A percentile compares a stretch with the other conserved stretches of the same genome.
Evolutionary conservation across 352 stramenopile species (phyloP).

Genomic region (Globisporangium nodosum): DNA sequence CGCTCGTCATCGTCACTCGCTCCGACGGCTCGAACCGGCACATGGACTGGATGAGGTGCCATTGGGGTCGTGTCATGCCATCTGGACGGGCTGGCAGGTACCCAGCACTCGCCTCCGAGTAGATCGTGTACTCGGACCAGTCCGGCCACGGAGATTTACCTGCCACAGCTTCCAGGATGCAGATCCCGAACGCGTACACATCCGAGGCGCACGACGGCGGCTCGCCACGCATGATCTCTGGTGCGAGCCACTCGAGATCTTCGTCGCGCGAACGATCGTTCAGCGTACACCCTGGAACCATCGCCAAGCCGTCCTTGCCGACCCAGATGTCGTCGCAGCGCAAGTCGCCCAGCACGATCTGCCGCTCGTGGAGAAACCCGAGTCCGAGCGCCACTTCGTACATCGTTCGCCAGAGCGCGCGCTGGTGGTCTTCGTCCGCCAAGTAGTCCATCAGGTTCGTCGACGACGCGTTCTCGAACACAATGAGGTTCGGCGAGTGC

Average conservation of each 20-base stretch:
- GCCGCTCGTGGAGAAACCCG: conserved; percentile 28
- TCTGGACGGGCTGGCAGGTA: not conserved
- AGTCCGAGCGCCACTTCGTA: conserved; percentile 26
- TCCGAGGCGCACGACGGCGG: conserved; percentile 23
- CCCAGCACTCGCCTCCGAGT: not conserved
- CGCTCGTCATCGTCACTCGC: conserved; percentile 3
- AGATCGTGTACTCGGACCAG: not conserved
- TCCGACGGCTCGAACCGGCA: conserved; percentile 1
- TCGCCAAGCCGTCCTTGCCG: conserved; percentile 14
- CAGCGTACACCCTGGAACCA: conserved; percentile 24
- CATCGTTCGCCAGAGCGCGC: conserved; percentile 22
- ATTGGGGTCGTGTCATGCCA: conserved; percentile 1
- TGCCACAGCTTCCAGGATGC: conserved; percentile 31
- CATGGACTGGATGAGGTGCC: conserved; percentile 11
- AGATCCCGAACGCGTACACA: conserved; percentile 49
- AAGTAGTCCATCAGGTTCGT: conserved; percentile 24
- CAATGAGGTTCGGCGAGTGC: conserved; percentile 12
- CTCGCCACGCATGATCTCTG: conserved; percentile 19
- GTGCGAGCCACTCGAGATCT: conserved; percentile 17
- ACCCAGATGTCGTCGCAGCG: conserved; percentile 72
- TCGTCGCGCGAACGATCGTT: not conserved
- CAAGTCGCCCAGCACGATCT: conserved; percentile 28
- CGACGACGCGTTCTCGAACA: conserved; percentile 21
- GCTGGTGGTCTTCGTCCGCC: not conserved
- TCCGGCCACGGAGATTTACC: conserved; percentile 2